Evolutionary conservation across 257 asterid genomes (phyloP), one percentile per base, ranked within the genome.

Genomic region (Buddleja alternifolia): DNA sequence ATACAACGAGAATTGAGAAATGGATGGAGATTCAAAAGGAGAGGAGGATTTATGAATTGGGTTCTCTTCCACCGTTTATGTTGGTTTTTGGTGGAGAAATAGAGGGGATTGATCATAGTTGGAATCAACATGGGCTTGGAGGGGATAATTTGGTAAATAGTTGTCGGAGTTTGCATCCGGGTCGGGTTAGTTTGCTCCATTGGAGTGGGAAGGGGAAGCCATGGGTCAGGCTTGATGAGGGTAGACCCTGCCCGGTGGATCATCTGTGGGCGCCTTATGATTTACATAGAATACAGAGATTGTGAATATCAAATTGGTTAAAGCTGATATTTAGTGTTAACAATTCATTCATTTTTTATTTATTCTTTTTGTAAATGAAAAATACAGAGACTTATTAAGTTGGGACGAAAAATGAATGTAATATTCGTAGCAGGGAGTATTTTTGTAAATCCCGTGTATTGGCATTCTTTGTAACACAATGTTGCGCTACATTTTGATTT

Each of bases 151-250:
- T 88, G 52, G 79, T 67, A 25, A 71, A 84, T 69, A 82, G 82
- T 44, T 90, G 94, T 79, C 78, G 94, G 81, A 66, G 73, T 2
- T 64, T 88, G 86, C 90, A 88, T 60, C 84, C 86, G 3, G 94
- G 97, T 17, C 86, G 77, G 45, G 94, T 88, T 11, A 88, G 94
- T 78, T 83, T 90, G 81, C 60, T 88, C 85, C 97, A 84, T 61
- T 90, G 96, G 97, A 88, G 96, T 41, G 96, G 96, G 52, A 90
- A 90, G 70, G 97, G 92, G 63, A 88, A 90, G 78, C 96, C 96
- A 4, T 90, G 96, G 97, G 89, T 75, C 9, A 73, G 97, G 77
- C 77, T 90, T 4, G 97, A 86, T 41, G 70, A 68, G 59, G 82
- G 84, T 11, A 59, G 59, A 56, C 80, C 89, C 4, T 90, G 92